Percentiles rank a stretch among this genome's conserved stretches.
Conservation (phyloP, 805 yeast species). For the Metschnikowia continentalis region DNA sequence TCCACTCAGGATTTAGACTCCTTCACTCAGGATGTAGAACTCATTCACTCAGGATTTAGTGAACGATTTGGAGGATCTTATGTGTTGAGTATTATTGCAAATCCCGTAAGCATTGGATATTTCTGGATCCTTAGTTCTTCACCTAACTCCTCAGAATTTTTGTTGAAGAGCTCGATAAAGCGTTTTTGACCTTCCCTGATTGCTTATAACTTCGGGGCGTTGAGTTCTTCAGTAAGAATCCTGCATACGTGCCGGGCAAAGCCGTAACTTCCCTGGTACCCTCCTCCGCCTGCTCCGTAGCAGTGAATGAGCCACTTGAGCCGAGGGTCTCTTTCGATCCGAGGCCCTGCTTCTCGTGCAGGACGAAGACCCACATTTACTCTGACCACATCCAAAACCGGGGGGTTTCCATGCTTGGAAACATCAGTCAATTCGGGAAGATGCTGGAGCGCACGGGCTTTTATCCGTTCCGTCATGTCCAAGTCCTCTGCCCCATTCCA, state of each 20-base stretch:
- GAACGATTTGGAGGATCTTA: too few relatives aligned
- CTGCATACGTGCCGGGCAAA: constrained; percentile 37
- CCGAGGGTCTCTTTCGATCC: constrained; percentile 30
- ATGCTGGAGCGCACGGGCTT: constrained; percentile 40
- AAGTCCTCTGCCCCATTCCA: constrained; percentile 26
- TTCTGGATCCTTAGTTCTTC: too few relatives aligned
- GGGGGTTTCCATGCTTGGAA: constrained; percentile 23
- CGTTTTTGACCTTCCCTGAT: too few relatives aligned
- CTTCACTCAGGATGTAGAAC: too few relatives aligned
- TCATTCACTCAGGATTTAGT: too few relatives aligned
- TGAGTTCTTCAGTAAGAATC: neutral
- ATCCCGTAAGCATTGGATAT: too few relatives aligned
- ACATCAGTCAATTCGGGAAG: constrained; percentile 36
- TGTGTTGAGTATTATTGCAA: too few relatives aligned
- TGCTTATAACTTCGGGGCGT: constrained; percentile 1
- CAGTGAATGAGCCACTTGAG: constrained; percentile 49
- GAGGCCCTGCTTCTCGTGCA: constrained; percentile 30
- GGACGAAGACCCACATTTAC: constrained; percentile 40
- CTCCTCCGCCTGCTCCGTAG: constrained; percentile 50
- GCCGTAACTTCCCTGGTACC: constrained; percentile 61
- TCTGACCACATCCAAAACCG: constrained; percentile 26
- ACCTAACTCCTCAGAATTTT: too few relatives aligned
- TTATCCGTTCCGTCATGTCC: constrained; percentile 44
- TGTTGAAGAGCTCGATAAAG: too few relatives aligned
- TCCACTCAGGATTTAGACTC: too few relatives aligned